Base-by-base conservation (phyloP, 2,329 filamentous ascomycete genomes). In the Byssochlamys sp. region DNA sequence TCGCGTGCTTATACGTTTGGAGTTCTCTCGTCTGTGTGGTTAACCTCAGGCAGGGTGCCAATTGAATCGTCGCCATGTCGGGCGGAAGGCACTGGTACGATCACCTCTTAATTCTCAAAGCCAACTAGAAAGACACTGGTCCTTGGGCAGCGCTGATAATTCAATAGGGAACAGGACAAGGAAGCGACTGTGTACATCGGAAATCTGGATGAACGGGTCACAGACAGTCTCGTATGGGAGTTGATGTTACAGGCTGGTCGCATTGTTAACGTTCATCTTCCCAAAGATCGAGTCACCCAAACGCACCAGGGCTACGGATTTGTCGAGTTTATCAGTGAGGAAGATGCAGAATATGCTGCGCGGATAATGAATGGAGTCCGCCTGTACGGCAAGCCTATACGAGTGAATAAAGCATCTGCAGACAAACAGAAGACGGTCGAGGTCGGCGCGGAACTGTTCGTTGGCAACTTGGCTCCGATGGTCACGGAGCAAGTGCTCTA, bases 281-380 rank as follows among this genome's bases (percentile, higher is more conserved):
- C 94, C 57, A 96, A 96, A 80, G 94, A 99, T 75, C 90, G 94
- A 73, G 94, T 99, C 66, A 96, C 94, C 52, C 91, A 96, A 71
- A 88, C 87, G 58, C 94, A 99, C 74, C 94, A 97, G 76, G 94
- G 94, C 66, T 99, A 96, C 80, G 94, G 94, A 67, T 99, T 99
- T 76, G 94, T 99, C 75, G 94, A 99, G 76, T 99, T 96, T 75
- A 92, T 91, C 70, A 91, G 88, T 65, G 91, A 96, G 71, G 86
- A 91, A 69, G 94, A 96, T 74, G 94, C 94, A 67, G 94, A 97
- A 72, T 99, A 99, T 78, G 92, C 94, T 25, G 89, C 91, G 66
- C 88, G 92, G 70, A 90, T 96, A 65, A 95, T 97, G 88, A 97
- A 97, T 77, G 90, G 92, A 71, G 87, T 97, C 64, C 87, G 91